Conservation (phyloP, 2,329 filamentous ascomycete genomes). For the Colletotrichum liaoningense region DNA sequence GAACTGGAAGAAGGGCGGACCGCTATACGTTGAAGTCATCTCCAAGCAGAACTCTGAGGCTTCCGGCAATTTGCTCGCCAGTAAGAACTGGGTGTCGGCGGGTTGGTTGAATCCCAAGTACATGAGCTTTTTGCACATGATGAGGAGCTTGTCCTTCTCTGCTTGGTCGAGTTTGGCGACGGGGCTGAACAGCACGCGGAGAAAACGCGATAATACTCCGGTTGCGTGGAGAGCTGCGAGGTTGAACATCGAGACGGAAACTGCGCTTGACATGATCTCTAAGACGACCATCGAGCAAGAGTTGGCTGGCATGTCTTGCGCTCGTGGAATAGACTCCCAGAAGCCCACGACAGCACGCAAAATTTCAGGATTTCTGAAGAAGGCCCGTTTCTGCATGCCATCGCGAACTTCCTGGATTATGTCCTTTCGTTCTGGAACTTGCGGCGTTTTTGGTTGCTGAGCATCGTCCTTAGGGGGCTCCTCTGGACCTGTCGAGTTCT, state of each 20-base stretch:
- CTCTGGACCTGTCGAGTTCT: background rate
- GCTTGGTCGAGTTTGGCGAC: slow-evolving; percentile 61
- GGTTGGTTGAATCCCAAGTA: slow-evolving; percentile 81
- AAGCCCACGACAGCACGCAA: slow-evolving; percentile 71
- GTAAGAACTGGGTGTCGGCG: slow-evolving; percentile 84
- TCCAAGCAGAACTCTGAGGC: slow-evolving; percentile 78
- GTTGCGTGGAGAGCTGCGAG: slow-evolving; percentile 78
- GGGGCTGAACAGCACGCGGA: slow-evolving; percentile 69
- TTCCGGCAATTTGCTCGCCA: slow-evolving; percentile 62
- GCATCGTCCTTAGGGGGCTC: slow-evolving; percentile 40
- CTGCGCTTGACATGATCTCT: slow-evolving; percentile 69
- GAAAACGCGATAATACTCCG: slow-evolving; percentile 74
- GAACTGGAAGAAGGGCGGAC: slow-evolving; percentile 91
- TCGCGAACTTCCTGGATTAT: slow-evolving; percentile 55
- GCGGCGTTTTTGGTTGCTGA: background rate
- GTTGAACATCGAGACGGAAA: slow-evolving; percentile 74
- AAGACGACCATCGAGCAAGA: slow-evolving; percentile 73
- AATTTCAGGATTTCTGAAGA: slow-evolving; percentile 71
- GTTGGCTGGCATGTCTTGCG: slow-evolving; percentile 55
- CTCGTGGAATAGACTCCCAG: slow-evolving; percentile 71
- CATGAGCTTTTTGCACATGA: slow-evolving; percentile 77
- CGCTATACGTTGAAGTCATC: slow-evolving; percentile 79
- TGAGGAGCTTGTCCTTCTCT: slow-evolving; percentile 71
- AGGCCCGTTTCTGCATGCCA: slow-evolving; percentile 62
- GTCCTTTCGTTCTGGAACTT: slow-evolving; percentile 18